Conservation (phyloP, 2,329 filamentous ascomycete species). For the Ascochyta clinopodiicola region DNA sequence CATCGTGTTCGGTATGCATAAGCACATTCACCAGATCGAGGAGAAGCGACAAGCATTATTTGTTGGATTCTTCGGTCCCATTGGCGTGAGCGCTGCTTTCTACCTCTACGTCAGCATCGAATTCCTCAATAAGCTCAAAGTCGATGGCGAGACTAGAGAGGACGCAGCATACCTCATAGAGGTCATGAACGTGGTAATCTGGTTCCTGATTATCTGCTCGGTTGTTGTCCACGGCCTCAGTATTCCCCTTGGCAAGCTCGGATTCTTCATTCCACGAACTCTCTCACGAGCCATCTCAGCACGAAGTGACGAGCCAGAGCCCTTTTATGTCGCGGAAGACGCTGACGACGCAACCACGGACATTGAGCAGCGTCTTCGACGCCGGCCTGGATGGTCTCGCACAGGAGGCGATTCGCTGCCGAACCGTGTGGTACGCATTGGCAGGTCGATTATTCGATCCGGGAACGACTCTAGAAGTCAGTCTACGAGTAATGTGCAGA, state of each 20-base stretch:
- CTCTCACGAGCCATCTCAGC: slow-evolving; percentile 58
- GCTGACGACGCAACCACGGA: slow-evolving; percentile 26
- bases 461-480: slow-evolving; percentile 19
- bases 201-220: slow-evolving; percentile 85
- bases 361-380: slow-evolving; percentile 31
- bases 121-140: slow-evolving; percentile 67
- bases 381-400: slow-evolving; percentile 31
- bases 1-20: slow-evolving; percentile 75
- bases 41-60: slow-evolving; percentile 77
- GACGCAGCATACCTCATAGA: slow-evolving; percentile 73
- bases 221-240: slow-evolving; percentile 85
- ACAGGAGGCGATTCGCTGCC: slow-evolving; percentile 32
- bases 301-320: slow-evolving; percentile 23
- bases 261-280: slow-evolving; percentile 67
- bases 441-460: slow-evolving; percentile 41
- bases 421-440: slow-evolving; percentile 43
- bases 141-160: slow-evolving; percentile 65
- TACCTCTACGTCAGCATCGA: slow-evolving; percentile 84
- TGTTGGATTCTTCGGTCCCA: slow-evolving; percentile 91
- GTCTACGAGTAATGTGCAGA: slow-evolving; percentile 16
- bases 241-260: slow-evolving; percentile 76
- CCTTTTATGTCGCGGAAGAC: slow-evolving; percentile 39
- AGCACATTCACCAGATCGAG: slow-evolving; percentile 79
- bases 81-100: slow-evolving; percentile 88
- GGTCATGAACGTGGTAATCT: slow-evolving; percentile 74